Conservation (phyloP, 2,329 filamentous ascomycete genomes). For the Tolypocladium amazonense region DNA sequence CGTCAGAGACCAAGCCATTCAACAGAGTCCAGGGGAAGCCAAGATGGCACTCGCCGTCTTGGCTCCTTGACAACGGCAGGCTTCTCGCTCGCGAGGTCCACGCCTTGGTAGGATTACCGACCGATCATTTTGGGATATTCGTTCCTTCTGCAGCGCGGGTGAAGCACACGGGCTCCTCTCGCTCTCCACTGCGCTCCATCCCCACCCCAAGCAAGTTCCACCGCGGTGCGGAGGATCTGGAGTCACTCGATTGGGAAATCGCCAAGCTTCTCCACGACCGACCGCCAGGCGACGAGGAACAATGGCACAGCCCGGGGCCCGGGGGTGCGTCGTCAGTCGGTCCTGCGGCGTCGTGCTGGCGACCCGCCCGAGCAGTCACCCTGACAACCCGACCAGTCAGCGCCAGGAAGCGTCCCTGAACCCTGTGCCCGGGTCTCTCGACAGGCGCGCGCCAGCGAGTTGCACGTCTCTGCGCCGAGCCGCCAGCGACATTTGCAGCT, state of each 20-base stretch:
- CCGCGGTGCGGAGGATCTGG: neutral
- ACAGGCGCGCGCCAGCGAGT: neutral
- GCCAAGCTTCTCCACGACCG: neutral
- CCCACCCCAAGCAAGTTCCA: neutral
- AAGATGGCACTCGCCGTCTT: too few species aligned
- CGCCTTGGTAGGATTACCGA: too few species aligned
- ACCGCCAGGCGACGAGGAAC: neutral
- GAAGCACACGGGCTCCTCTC: too few species aligned
- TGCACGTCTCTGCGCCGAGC: neutral
- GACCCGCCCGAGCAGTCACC: neutral
- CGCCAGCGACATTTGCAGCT: neutral
- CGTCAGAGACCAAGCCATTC: too few species aligned
- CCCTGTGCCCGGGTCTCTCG: neutral
- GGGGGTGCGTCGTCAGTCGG: neutral
- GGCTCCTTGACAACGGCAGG: too few species aligned
- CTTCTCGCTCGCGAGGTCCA: too few species aligned
- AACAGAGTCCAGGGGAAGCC: too few species aligned
- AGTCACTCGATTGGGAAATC: neutral
- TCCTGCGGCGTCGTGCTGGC: neutral
- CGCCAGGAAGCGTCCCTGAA: neutral
- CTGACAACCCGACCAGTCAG: neutral
- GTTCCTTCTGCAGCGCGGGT: too few species aligned
- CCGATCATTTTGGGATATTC: too few species aligned
- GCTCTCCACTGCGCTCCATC: neutral
- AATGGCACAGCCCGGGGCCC: neutral